Evolutionary conservation across 1,284 basidiomycete genomes (phyloP), one percentile per base, ranked within the genome.

Genomic region (Takashimella tepidaria): DNA sequence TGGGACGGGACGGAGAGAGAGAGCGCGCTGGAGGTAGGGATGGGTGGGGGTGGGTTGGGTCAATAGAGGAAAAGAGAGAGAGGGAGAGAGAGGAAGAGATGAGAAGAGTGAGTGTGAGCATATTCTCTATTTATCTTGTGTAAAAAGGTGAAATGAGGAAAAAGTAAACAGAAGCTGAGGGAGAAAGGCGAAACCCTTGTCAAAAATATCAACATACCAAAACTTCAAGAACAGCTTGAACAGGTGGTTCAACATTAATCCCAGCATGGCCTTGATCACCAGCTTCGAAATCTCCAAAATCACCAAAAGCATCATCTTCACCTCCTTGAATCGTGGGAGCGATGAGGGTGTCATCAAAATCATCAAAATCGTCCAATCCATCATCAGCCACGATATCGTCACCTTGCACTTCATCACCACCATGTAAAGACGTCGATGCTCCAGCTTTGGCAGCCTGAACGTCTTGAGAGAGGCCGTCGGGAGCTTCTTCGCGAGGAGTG

Each of bases 231-330:
- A n/a, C n/a, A n/a, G n/a, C n/a, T n/a, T n/a, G n/a, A n/a, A n/a
- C n/a, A n/a, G n/a, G n/a, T n/a, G n/a, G n/a, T 16, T 47, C 41
- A 48, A 42, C 59, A 13, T 46, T 37, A 27, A 52, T 54, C 25
- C 46, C 55, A 16, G 64, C 74, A 46, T 66, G 67, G 52, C 51
- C 64, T 6, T 70, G 71, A 51, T 80, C 80, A 13, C 79, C 83
- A 59, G 71, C 71, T 42, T 67, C 70, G 48, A 75, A 77, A 45
- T 89, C 89, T 52, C 87, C 89, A 78, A 92, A 92, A 66, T 92
- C 77, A 1, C 74, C 75, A 57, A 76, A 75, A 13, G 65, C 75
- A 51, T 75, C 74, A 50, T 72, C 70, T n/a, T 57, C 63, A 5
- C 45, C 62, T 31, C 51, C 57, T 41, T 22, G 49, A 40, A 58